Percentiles rank a stretch among this genome's conserved stretches.
Conservation (phyloP, 371 early-diverging fungal genomes). For the Gilbertella persicaria region DNA sequence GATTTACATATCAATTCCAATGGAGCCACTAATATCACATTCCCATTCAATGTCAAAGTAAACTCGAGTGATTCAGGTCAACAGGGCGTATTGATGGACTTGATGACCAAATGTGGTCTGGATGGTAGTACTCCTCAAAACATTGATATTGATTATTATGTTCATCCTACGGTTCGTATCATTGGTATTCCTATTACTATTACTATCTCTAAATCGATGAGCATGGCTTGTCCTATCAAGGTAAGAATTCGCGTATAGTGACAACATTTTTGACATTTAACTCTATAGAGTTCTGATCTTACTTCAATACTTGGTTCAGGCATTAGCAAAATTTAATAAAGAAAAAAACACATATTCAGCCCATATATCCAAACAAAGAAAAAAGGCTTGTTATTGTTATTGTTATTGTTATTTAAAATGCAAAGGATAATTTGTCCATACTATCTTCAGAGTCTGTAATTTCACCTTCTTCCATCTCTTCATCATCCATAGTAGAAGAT, state of each 20-base stretch:
- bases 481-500: slow-evolving; percentile 12
- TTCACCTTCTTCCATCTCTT: slow-evolving; percentile 32
- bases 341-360: too few species aligned
- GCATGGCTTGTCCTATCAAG: slow-evolving; percentile 28
- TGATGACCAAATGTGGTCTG: slow-evolving; percentile 52
- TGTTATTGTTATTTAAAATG: too few species aligned
- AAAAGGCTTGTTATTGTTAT: too few species aligned
- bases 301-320: not conserved
- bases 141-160: slow-evolving; percentile 52
- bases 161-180: slow-evolving; percentile 48
- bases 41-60: slow-evolving; percentile 48
- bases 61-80: slow-evolving; percentile 32
- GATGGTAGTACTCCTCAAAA: slow-evolving; percentile 24
- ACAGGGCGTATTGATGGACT: slow-evolving; percentile 45
- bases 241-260: not conserved
- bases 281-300: not conserved
- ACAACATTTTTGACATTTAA: not conserved
- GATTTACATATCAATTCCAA: slow-evolving; percentile 48
- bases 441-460: slow-evolving; percentile 22
- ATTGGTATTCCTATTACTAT: slow-evolving; percentile 46
- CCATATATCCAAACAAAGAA: too few species aligned
- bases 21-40: slow-evolving; percentile 41
- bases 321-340: too few species aligned
- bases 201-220: slow-evolving; percentile 37
- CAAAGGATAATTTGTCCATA: not conserved